Base-by-base conservation (phyloP, 768 basidiomycete genomes). In the Tylopilus sp. region DNA sequence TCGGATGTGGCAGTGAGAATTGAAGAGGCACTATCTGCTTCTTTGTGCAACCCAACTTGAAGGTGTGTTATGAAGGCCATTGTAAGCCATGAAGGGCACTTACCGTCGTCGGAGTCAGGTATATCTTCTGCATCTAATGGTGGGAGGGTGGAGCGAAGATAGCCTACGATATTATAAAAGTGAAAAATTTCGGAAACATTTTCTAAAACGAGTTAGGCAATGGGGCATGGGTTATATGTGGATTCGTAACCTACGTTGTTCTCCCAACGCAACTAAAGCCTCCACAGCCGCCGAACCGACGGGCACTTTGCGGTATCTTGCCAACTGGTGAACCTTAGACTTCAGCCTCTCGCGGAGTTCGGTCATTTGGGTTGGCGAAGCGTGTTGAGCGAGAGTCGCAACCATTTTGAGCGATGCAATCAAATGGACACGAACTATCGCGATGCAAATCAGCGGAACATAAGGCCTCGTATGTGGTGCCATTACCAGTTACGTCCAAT, bases 241-340 rank as follows among this genome's bases (percentile, higher is more conserved):
- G 19, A 19, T 1, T n/a, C 4, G 16, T 8, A 1, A 47, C 57
- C 47, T 28, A 59, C 55, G 19, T 10, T 16, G 17, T 17, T 3
- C 38, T 0, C 33, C 30, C 45, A 59, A 24, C 9, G 48, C 40
- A 37, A 57, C 40, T 14, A 59, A 26, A 11, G 44, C 45, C 28
- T 50, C 30, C 12, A 59, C 40, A 13, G 57, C 57, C 6, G 40
- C 51, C 14, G 44, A 8, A 24, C 57, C 57, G n/a, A 50, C 41
- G 1, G 25, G 33, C n/a, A 34, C 4, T 11, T 11, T 48, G 19
- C 13, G 24, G 28, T 25, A 31, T 24, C 13, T 19, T 24, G 46
- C 45, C 12, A 59, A 17, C 2, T 45, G n/a, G 8, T 6, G 2
- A 29, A 59, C 49, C 24, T 16, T 49, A 10, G 19, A 5, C 16